phyloP scores from a whole-genome alignment of 176 grass and related monocot species.

The Juncus inflexus region DNA sequence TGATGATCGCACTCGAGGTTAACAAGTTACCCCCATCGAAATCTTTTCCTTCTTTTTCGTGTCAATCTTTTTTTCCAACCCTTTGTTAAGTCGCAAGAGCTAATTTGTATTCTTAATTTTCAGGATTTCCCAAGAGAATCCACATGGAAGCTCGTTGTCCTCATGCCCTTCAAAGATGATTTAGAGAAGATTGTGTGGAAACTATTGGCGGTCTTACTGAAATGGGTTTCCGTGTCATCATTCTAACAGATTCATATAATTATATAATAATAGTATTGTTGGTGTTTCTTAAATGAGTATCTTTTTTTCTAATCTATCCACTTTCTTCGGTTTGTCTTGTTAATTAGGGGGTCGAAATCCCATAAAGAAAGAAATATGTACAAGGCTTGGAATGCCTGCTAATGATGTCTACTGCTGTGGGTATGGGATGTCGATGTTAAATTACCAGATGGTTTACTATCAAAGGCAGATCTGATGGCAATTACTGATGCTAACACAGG shows the following conservation, averaged over 20 bases:
- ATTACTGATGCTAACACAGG: neutral
- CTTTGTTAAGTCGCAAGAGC: too few species aligned
- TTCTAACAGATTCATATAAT: constrained; percentile 33
- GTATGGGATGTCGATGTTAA: constrained; percentile 19
- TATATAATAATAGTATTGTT: constrained; percentile 17
- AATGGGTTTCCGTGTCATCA: constrained; percentile 33
- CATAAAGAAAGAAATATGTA: constrained; percentile 37
- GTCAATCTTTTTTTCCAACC: too few species aligned
- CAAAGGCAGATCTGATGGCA: neutral
- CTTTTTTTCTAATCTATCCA: too few species aligned
- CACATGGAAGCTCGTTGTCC: constrained; percentile 40
- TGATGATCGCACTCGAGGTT: constrained; percentile 48
- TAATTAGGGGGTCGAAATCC: constrained; percentile 34
- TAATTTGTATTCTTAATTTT: constrained; percentile 1
- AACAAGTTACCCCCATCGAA: neutral
- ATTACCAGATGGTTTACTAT: constrained; percentile 34
- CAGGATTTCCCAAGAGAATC: neutral
- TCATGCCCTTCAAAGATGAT: constrained; percentile 51
- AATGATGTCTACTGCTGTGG: constrained; percentile 29
- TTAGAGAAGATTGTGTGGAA: constrained; percentile 37
- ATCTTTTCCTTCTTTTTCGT: too few species aligned
- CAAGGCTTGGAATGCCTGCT: constrained; percentile 40
- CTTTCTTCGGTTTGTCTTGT: too few species aligned
- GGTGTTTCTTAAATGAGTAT: neutral
- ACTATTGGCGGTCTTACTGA: constrained; percentile 28